Evolutionary conservation across 768 basidiomycete genomes (phyloP).

Genomic region (Russula foetens): DNA sequence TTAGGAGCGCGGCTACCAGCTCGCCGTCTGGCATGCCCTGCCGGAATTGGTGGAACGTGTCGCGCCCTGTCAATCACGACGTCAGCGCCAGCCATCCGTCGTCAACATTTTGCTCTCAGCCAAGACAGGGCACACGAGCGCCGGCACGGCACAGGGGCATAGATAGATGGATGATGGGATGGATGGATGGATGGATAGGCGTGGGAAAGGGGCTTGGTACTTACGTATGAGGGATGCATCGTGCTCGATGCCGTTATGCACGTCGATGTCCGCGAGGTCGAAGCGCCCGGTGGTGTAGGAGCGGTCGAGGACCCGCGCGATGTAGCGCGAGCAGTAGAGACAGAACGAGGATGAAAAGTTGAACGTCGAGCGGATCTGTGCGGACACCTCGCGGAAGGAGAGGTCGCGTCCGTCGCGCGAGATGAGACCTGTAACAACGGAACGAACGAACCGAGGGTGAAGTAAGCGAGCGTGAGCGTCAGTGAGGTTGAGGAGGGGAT

Average conservation of each 20-base stretch:
- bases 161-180: too few relatives aligned
- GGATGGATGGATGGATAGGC: background rate
- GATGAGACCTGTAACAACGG: conserved; percentile 29
- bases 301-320: conserved; percentile 49
- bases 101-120: too few relatives aligned
- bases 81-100: too few relatives aligned
- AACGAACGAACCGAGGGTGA: background rate
- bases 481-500: too few relatives aligned
- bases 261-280: conserved; percentile 56
- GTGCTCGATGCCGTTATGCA: conserved; percentile 73
- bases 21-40: conserved; percentile 43
- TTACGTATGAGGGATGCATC: conserved; percentile 54
- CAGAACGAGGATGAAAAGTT: conserved; percentile 67
- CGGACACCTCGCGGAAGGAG: conserved; percentile 42
- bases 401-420: conserved; percentile 66
- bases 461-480: too few relatives aligned
- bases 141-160: too few relatives aligned
- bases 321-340: conserved; percentile 53
- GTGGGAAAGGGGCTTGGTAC: conserved; percentile 20
- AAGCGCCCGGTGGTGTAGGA: conserved; percentile 49
- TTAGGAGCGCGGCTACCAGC: conserved; percentile 49
- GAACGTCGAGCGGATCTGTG: conserved; percentile 44
- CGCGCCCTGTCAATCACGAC: conserved; percentile 38
- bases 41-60: conserved; percentile 37
- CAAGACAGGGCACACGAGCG: too few relatives aligned